Evolutionary conservation across 495 filamentous ascomycete species (phyloP).

Genomic region (Lindgomyces ingoldianus): DNA sequence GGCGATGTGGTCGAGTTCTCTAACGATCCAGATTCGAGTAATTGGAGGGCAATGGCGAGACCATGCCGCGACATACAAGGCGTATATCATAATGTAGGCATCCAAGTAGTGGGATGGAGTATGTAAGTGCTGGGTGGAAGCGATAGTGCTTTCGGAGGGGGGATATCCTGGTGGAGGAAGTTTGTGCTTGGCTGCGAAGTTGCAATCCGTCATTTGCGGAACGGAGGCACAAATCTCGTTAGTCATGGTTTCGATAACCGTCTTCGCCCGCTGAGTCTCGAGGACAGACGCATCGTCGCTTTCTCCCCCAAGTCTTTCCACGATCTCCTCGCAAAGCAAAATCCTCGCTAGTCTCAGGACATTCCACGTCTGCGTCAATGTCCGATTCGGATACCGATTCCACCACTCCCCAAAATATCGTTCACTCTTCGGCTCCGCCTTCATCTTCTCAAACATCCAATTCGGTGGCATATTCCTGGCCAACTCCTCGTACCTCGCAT

Average conservation of each 20-base stretch:
- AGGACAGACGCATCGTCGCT: not conserved
- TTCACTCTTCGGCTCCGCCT: constrained; percentile 8
- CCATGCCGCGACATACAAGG: constrained; percentile 41
- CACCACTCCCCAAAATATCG: constrained; percentile 28
- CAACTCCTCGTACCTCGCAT: not conserved
- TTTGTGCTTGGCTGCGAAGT: constrained; percentile 6
- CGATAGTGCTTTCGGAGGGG: no score
- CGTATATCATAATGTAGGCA: constrained; percentile 41
- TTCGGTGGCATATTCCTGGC: no score
- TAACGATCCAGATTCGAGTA: constrained; percentile 39
- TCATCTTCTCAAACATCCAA: constrained; percentile 3
- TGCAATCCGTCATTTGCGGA: constrained; percentile 37
- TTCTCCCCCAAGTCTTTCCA: not conserved
- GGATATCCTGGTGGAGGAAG: not conserved
- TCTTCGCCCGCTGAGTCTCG: not conserved
- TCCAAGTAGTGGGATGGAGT: constrained; percentile 28
- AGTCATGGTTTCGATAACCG: constrained; percentile 34
- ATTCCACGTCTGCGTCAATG: constrained; percentile 40
- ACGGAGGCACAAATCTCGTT: constrained; percentile 42
- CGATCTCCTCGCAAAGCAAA: constrained; percentile 39
- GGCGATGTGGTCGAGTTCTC: constrained; percentile 37
- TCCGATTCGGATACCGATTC: constrained; percentile 38
- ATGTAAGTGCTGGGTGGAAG: not conserved
- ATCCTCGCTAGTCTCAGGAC: constrained; percentile 39
- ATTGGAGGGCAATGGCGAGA: constrained; percentile 1